Conservation (phyloP, 768 basidiomycete species). For the Exsudoporus frostii region DNA sequence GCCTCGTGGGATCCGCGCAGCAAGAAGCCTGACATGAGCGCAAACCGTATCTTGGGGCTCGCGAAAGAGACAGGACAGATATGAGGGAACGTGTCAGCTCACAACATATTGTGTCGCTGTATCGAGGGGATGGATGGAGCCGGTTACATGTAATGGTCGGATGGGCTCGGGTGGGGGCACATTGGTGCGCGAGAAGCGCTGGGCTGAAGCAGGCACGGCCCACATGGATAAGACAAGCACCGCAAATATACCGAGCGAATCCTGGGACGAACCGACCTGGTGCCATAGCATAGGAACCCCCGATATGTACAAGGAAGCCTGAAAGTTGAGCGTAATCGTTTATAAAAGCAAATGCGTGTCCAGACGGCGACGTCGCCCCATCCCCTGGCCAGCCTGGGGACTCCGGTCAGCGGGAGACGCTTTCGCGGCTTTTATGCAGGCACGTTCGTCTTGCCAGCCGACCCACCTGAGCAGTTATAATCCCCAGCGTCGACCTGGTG, state of each 20-base stretch:
- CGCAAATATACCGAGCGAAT: constrained; percentile 24
- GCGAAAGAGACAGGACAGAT: background rate
- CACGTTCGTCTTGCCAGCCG: constrained; percentile 32
- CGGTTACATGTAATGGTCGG: constrained; percentile 13
- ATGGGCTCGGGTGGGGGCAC: constrained; percentile 15
- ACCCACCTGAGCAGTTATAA: constrained; percentile 20
- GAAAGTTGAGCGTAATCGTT: constrained; percentile 23
- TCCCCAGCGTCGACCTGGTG: constrained; percentile 13
- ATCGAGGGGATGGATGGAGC: background rate
- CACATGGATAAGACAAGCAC: constrained; percentile 14
- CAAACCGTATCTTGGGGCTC: background rate
- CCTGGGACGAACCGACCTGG: constrained; percentile 12
- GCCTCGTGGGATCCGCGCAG: constrained; percentile 17
- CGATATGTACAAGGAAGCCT: constrained; percentile 28
- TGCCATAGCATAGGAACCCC: constrained; percentile 13
- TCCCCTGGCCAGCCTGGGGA: constrained; percentile 11
- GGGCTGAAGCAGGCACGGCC: constrained; percentile 7
- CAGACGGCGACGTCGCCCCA: constrained; percentile 6
- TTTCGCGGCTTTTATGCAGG: constrained; percentile 29
- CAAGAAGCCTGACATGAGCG: constrained; percentile 3
- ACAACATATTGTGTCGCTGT: background rate
- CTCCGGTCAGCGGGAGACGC: constrained; percentile 10
- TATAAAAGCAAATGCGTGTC: constrained; percentile 28
- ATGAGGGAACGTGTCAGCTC: background rate
- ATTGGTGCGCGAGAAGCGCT: constrained; percentile 14